These are phyloP conservation scores for Diplotaxis tenuifolia DNA, from an alignment of 345 rosid genomes.

Conservation along the genomic window DNA sequence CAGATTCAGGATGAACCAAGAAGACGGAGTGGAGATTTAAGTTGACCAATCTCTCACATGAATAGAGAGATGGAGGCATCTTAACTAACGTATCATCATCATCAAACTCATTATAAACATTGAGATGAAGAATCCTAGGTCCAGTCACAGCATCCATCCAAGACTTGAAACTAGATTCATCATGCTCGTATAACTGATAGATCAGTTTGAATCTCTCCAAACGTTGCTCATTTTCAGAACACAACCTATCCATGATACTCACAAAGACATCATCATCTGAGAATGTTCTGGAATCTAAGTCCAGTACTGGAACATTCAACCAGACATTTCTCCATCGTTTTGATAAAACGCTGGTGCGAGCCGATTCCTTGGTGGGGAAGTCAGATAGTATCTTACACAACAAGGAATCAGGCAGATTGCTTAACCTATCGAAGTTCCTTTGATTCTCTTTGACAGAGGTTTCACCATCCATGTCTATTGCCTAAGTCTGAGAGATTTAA, in stretches of 20 bases:
- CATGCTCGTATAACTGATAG: constrained; percentile 11
- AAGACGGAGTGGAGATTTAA: constrained; percentile 10
- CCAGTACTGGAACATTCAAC: constrained; percentile 17
- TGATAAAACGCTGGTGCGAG: constrained; percentile 25
- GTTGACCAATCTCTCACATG: constrained; percentile 10
- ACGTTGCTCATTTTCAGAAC: constrained; percentile 4
- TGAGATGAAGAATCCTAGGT: constrained; percentile 14
- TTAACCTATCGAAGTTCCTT: constrained; percentile 14
- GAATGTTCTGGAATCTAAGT: constrained; percentile 16
- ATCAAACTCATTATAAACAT: background rate
- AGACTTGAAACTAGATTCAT: constrained; percentile 28
- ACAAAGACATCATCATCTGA: background rate
- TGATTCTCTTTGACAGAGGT: constrained; percentile 16
- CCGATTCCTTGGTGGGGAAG: constrained; percentile 22
- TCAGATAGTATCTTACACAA: constrained; percentile 26
- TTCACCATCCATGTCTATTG: background rate
- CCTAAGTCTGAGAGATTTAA: background rate
- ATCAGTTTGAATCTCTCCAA: constrained; percentile 18
- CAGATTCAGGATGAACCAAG: constrained; percentile 7
- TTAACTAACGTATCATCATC: background rate
- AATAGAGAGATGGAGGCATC: constrained; percentile 31
- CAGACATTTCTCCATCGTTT: constrained; percentile 24
- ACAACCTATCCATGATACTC: constrained; percentile 21
- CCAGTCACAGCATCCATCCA: constrained; percentile 23
- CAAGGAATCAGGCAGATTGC: constrained; percentile 30